A percentile compares a stretch with the other conserved stretches of the same genome.
Evolutionary conservation across 805 yeast species (phyloP).

Genomic region (Komagataella ulmi): DNA sequence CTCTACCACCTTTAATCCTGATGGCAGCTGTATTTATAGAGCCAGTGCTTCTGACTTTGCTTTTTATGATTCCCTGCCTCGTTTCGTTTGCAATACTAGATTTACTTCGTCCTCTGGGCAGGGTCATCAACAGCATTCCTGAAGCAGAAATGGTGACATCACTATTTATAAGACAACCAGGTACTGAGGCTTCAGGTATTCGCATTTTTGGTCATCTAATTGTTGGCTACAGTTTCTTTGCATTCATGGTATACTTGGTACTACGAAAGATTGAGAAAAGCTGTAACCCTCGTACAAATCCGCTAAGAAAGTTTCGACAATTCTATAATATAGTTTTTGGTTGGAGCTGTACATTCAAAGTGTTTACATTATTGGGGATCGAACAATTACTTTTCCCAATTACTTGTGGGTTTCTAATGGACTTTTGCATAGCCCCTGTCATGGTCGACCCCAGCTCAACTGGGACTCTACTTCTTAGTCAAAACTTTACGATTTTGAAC

Average conservation of each 20-base stretch:
- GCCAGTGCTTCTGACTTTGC: not conserved
- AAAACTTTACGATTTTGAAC: not conserved
- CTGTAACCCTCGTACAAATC: conserved; percentile 25
- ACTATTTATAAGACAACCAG: not conserved
- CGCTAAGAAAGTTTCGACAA: conserved; percentile 35
- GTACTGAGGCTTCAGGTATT: not conserved
- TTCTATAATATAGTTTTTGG: conserved; percentile 41
- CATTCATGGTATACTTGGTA: conserved; percentile 1
- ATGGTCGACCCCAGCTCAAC: conserved; percentile 11
- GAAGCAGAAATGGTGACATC: not conserved
- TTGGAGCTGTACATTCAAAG: conserved; percentile 52
- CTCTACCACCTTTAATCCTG: not conserved
- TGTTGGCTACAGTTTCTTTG: conserved; percentile 10
- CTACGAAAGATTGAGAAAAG: conserved; percentile 15
- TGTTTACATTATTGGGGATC: conserved; percentile 56
- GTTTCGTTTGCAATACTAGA: not conserved
- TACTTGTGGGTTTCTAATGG: conserved; percentile 70
- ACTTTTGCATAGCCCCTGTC: conserved; percentile 53
- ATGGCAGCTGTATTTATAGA: not conserved
- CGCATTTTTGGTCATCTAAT: conserved; percentile 2
- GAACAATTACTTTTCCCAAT: conserved; percentile 83
- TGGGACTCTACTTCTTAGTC: not conserved
- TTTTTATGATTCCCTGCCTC: not conserved
- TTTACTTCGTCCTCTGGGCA: not conserved
- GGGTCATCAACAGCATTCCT: not conserved